These are phyloP conservation scores for Xylariaceae sp. DNA, from an alignment of 2,329 filamentous ascomycete genomes.

Conservation along the genomic window DNA sequence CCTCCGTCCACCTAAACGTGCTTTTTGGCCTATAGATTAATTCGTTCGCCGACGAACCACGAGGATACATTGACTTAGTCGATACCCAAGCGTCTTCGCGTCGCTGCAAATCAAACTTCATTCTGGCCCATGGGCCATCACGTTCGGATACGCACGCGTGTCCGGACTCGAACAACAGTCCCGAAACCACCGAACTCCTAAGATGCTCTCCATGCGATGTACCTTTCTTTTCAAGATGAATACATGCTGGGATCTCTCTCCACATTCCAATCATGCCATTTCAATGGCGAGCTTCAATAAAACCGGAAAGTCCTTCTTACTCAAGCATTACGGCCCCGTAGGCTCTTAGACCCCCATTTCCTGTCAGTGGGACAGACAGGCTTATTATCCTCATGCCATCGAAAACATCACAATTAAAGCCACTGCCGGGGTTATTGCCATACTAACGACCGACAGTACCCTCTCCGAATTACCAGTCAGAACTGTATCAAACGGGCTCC, in stretches of 20 bases:
- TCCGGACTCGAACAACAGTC: slow-evolving; percentile 1
- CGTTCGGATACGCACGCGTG: not conserved
- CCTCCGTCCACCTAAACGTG: not conserved
- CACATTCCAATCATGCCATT: slow-evolving; percentile 18
- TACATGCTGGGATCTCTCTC: slow-evolving; percentile 17
- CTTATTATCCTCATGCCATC: not conserved
- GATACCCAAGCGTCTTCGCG: too few species aligned
- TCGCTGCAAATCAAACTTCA: not conserved
- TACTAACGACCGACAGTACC: not conserved
- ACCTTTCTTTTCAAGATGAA: slow-evolving; percentile 7
- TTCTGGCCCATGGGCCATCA: not conserved
- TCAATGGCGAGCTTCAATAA: slow-evolving; percentile 3
- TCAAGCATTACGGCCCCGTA: slow-evolving; percentile 7
- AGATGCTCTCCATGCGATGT: not conserved
- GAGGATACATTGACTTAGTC: not conserved
- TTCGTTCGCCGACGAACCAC: not conserved
- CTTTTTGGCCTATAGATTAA: not conserved
- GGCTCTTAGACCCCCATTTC: not conserved
- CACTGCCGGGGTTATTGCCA: slow-evolving; percentile 1
- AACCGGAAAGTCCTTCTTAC: not conserved
- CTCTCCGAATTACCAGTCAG: slow-evolving; percentile 3
- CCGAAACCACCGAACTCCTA: not conserved
- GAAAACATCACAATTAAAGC: slow-evolving; percentile 7
- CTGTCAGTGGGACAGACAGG: not conserved
- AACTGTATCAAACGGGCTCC: slow-evolving; percentile 23